A percentile compares a stretch with the other conserved stretches of the same genome.
Evolutionary conservation across 106 monocot genomes (phyloP).

Genomic region (Acorus gramineus): DNA sequence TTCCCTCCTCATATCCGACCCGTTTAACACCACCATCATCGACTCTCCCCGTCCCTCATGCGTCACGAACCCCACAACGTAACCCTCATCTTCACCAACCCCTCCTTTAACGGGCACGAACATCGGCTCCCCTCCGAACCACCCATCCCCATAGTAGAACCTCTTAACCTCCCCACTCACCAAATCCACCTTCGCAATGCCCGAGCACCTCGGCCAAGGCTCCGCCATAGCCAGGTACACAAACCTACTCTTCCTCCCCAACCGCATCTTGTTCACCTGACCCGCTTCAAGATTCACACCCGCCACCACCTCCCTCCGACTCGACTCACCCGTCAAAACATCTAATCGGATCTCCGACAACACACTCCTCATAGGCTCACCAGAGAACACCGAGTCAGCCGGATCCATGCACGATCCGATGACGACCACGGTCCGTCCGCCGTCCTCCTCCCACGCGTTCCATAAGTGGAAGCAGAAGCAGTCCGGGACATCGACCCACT

Average conservation of each 20-base stretch:
- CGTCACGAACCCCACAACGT: constrained; percentile 32
- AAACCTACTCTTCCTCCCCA: constrained; percentile 34
- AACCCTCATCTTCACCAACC: constrained; percentile 32
- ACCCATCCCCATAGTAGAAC: constrained; percentile 23
- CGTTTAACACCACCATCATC: constrained; percentile 27
- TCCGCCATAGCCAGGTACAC: constrained; percentile 37
- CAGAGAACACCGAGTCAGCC: constrained; percentile 28
- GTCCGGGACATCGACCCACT: constrained; percentile 36
- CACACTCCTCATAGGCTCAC: constrained; percentile 6
- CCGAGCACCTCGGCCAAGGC: constrained; percentile 44
- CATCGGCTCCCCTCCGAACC: constrained; percentile 48
- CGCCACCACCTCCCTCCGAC: constrained; percentile 15
- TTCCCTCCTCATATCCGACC: constrained; percentile 14
- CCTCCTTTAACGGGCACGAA: constrained; percentile 7
- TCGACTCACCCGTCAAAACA: constrained; percentile 20
- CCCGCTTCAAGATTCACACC: constrained; percentile 44
- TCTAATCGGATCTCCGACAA: constrained; percentile 38
- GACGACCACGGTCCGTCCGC: constrained; percentile 13
- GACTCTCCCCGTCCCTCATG: constrained; percentile 21
- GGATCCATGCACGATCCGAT: constrained; percentile 44
- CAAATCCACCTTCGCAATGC: constrained; percentile 40
- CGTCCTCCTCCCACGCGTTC: constrained; percentile 50
- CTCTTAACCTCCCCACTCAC: constrained; percentile 15
- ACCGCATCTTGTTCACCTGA: constrained; percentile 27
- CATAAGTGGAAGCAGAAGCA: constrained; percentile 48